Evolutionary conservation across 768 basidiomycete species (phyloP), one percentile per base, ranked within the genome.

Genomic region (Lactarius evosmus): DNA sequence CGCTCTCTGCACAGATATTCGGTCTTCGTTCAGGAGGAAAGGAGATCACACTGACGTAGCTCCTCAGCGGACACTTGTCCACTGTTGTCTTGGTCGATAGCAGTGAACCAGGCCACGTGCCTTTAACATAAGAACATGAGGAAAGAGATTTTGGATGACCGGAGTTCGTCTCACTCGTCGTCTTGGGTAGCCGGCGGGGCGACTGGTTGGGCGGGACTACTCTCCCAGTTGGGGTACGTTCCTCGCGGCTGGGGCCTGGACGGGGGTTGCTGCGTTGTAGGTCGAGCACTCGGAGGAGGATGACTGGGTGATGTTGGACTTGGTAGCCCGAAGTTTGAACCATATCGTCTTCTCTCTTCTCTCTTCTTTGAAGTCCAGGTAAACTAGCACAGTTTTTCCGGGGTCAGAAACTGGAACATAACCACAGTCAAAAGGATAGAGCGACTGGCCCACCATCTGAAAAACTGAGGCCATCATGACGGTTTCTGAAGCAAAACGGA

Each of bases 61-160:
- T 60, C 58, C 16, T 51, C 36, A 27, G 50, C 58, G 19, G 58
- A 60, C 12, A 60, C 49, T 30, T 38, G 58, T 8, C 58, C 58
- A 29, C 58, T 60, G 19, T 51, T 29, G 27, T 60, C 58, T 6
- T 60, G 58, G 50, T 60, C 58, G 29, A 60, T 52, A 27, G 58
- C 58, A 19, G 14, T 30, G 17, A 60, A 60, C 58, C 60, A 61
- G 9, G 53, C 53, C 33, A 49, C 1, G 8, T 33, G 44, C 27
- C 57, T 58, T 25, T 25, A 44, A 16, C 22, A 11, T 22, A 32
- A 3, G 1, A 29, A 22, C 14, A n/a, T 17, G 12, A 38, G 32
- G 16, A 7, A 46, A 25, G 7, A 32, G 16, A 44, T 7, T 7
- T 12, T n/a, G 8, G 44, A 34, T 5, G 5, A 22, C 14, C 3